phyloP scores from a whole-genome alignment of 2,329 filamentous ascomycete genomes.

The Mycosphaerelloides madeirae region DNA sequence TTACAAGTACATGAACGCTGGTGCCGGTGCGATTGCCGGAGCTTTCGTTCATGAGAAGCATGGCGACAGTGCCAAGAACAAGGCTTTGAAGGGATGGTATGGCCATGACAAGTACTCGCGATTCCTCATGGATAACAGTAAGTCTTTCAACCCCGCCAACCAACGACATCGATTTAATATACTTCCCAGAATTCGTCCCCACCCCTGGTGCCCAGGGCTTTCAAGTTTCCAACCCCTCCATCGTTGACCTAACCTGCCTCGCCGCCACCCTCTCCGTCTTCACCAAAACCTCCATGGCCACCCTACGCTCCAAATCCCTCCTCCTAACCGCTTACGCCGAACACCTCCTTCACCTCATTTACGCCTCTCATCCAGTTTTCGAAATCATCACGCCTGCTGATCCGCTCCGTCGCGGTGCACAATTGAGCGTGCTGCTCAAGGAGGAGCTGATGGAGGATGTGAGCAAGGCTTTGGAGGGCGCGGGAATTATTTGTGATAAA shows the following conservation, averaged over 20 bases:
- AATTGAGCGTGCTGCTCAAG: slow-evolving; percentile 68
- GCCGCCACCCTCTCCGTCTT: slow-evolving; percentile 69
- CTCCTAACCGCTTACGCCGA: slow-evolving; percentile 74
- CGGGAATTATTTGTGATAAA: slow-evolving; percentile 75
- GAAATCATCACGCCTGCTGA: slow-evolving; percentile 63
- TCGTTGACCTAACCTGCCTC: slow-evolving; percentile 69
- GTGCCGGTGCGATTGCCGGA: slow-evolving; percentile 74
- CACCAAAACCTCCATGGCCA: slow-evolving; percentile 62
- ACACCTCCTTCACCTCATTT: slow-evolving; percentile 48
- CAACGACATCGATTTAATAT: slow-evolving; percentile 58
- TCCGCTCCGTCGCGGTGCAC: slow-evolving; percentile 64
- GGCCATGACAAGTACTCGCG: slow-evolving; percentile 70
- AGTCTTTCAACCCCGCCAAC: not conserved
- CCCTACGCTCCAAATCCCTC: slow-evolving; percentile 66
- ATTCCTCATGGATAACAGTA: slow-evolving; percentile 72
- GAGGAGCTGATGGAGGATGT: slow-evolving; percentile 67
- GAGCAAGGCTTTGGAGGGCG: slow-evolving; percentile 57
- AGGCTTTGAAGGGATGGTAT: slow-evolving; percentile 72
- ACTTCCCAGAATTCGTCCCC: slow-evolving; percentile 69
- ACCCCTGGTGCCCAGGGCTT: slow-evolving; percentile 74
- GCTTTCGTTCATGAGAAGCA: slow-evolving; percentile 76
- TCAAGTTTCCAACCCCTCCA: slow-evolving; percentile 79
- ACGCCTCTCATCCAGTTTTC: slow-evolving; percentile 31
- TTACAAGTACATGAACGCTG: slow-evolving; percentile 93
- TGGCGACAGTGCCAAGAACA: slow-evolving; percentile 46